Evolutionary conservation across 208 protist genomes (phyloP).

Genomic region (Herpetomonas samuelpessoai): DNA sequence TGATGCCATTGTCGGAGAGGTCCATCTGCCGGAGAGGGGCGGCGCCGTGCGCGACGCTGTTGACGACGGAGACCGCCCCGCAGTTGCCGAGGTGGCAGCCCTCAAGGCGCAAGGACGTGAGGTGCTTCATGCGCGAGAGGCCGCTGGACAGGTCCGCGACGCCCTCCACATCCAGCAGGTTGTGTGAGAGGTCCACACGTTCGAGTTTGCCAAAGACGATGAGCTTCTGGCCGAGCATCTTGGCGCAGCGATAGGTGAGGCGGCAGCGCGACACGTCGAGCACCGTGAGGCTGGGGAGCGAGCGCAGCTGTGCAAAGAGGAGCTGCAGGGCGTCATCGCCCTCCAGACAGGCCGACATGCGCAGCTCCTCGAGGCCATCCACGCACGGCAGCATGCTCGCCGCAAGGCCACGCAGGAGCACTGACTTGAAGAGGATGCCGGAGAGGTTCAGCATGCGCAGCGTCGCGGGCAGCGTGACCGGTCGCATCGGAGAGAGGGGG

Average conservation of each 20-base stretch:
- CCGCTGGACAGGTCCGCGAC: conserved; percentile 39
- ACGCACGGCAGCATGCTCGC: conserved; percentile 22
- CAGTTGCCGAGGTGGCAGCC: conserved; percentile 44
- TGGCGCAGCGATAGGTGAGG: conserved; percentile 42
- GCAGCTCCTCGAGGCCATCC: conserved; percentile 38
- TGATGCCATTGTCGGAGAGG: conserved; percentile 61
- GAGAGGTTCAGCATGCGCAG: conserved; percentile 39
- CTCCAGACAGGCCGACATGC: conserved; percentile 32
- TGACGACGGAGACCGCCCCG: conserved; percentile 44
- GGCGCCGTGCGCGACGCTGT: conserved; percentile 27
- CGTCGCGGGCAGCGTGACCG: conserved; percentile 28
- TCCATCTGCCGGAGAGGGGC: conserved; percentile 56
- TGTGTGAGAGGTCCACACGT: conserved; percentile 41
- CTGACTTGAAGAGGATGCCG: conserved; percentile 33
- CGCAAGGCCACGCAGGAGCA: conserved; percentile 25
- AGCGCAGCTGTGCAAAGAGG: conserved; percentile 17
- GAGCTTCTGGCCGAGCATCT: conserved; percentile 35
- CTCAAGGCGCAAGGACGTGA: conserved; percentile 38
- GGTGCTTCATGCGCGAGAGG: conserved; percentile 29
- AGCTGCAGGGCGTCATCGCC: conserved; percentile 27
- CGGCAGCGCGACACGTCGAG: conserved; percentile 48
- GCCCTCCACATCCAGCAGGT: conserved; percentile 57
- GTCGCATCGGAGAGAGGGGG: conserved; percentile 2
- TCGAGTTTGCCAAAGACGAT: conserved; percentile 35
- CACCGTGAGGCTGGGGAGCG: conserved; percentile 27